These are phyloP conservation scores for Chalara sp. DNA, from an alignment of 2,329 filamentous ascomycete species.

Conservation along the genomic window DNA sequence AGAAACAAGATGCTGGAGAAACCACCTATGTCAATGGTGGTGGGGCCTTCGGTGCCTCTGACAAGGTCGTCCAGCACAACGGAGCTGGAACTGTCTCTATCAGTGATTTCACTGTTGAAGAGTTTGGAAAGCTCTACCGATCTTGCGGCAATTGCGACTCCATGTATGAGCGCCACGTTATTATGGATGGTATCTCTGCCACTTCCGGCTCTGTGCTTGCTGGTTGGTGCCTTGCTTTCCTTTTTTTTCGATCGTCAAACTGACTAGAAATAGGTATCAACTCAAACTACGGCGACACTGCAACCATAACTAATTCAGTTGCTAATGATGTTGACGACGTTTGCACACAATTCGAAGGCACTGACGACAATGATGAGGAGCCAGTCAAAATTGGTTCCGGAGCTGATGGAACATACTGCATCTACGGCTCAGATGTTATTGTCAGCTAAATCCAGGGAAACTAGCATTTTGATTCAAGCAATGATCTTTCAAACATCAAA, in stretches of 20 bases:
- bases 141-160: constrained; percentile 42
- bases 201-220: constrained; percentile 28
- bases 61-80: constrained; percentile 36
- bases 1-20: constrained; percentile 21
- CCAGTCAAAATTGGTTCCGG: constrained; percentile 32
- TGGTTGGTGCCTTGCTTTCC: constrained; percentile 6
- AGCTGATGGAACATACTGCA: constrained; percentile 30
- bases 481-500: too few relatives aligned
- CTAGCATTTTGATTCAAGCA: too few relatives aligned
- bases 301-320: constrained; percentile 34
- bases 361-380: constrained; percentile 29
- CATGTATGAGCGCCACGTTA: constrained; percentile 18
- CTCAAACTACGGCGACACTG: constrained; percentile 43
- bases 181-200: constrained; percentile 37
- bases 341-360: constrained; percentile 29
- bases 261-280: constrained; percentile 40
- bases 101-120: constrained; percentile 33
- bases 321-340: constrained; percentile 13
- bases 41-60: constrained; percentile 34
- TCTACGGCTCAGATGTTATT: constrained; percentile 5
- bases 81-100: constrained; percentile 30
- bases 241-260: background rate
- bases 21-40: constrained; percentile 37
- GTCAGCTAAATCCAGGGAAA: too few relatives aligned
- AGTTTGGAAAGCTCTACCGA: constrained; percentile 42